Evolutionary conservation across 176 grass and related monocot genomes (phyloP), one percentile per base, ranked within the genome.

Genomic region (Eleusine coracana): DNA sequence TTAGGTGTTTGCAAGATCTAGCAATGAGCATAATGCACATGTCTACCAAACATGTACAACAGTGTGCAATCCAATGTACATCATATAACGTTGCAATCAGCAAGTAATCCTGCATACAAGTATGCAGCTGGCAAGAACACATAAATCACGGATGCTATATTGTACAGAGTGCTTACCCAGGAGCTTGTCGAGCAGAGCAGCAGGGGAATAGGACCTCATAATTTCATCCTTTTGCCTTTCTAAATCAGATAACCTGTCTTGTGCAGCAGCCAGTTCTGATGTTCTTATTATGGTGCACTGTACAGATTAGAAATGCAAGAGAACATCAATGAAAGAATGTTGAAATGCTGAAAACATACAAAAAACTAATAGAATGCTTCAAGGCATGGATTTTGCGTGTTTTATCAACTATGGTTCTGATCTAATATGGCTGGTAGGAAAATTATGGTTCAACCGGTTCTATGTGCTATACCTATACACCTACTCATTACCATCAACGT

Each of bases 201-300:
- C 76, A 49, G 91, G 85, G 23, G 96, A 99, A 79, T 93, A 87
- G 10, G 80, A 85, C 59, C 34, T 91, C 78, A 96, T 70, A 44
- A 93, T 91, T 48, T 92, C 91, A 31, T 96, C 96, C 86, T 90
- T 99, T 71, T 90, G 82, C 87, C 81, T 90, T 79, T 99, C 93
- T 78, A 99, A 84, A 71, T 96, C 93, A 72, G 77, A 50, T 45
- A 96, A 44, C 70, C 86, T 96, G 81, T 96, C 96, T 86, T 94
- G 85, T 76, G 96, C 96, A 88, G 91, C 83, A 2, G 96, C 96
- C 52, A 99, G 80, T 85, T 99, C 93, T 63, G 93, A 89, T 37
- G 91, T 99, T 83, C 87, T 94, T 82, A 99, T 99, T 76, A 99
- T 89, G n/a, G 91, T 94, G 74, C 93, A 93, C 96, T 99, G 87